Conservation (phyloP, 1,139 yeast genomes). For the Sugiyamaella sp. region DNA sequence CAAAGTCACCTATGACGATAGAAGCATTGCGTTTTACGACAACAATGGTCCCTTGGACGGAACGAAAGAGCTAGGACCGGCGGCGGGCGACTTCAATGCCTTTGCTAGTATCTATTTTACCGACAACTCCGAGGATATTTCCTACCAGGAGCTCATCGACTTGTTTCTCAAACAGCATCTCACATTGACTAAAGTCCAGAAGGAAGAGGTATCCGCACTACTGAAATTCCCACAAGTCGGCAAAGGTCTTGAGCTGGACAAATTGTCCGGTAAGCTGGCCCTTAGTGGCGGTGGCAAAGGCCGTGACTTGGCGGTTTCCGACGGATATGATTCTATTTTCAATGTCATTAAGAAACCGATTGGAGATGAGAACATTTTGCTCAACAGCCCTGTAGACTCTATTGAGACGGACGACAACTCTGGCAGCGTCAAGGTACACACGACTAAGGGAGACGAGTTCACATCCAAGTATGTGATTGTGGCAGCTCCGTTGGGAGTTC, state of each 20-base stretch:
- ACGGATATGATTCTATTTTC: constrained; percentile 55
- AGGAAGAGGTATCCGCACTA: constrained; percentile 51
- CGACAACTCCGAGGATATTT: constrained; percentile 51
- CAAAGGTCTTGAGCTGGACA: constrained; percentile 64
- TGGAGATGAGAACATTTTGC: constrained; percentile 47
- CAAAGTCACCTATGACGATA: constrained; percentile 51
- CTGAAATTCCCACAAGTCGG: constrained; percentile 66
- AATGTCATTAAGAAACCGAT: constrained; percentile 38
- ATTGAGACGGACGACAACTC: constrained; percentile 40
- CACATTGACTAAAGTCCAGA: constrained; percentile 50
- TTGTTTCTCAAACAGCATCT: constrained; percentile 53
- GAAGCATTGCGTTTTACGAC: constrained; percentile 41
- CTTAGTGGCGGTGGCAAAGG: constrained; percentile 77
- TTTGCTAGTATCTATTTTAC: constrained; percentile 56
- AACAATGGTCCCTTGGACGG: constrained; percentile 43
- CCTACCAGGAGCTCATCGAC: constrained; percentile 55
- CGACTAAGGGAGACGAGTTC: constrained; percentile 39
- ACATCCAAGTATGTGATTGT: constrained; percentile 60
- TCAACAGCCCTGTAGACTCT: constrained; percentile 51
- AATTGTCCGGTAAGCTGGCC: constrained; percentile 29
- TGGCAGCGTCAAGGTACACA: constrained; percentile 33
- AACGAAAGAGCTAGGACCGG: constrained; percentile 47
- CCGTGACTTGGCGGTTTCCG: constrained; percentile 85
- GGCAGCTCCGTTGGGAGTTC: constrained; percentile 74
- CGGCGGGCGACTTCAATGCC: constrained; percentile 60